phyloP scores from a whole-genome alignment of 1,284 basidiomycete genomes.

The Ganoderma boninense region DNA sequence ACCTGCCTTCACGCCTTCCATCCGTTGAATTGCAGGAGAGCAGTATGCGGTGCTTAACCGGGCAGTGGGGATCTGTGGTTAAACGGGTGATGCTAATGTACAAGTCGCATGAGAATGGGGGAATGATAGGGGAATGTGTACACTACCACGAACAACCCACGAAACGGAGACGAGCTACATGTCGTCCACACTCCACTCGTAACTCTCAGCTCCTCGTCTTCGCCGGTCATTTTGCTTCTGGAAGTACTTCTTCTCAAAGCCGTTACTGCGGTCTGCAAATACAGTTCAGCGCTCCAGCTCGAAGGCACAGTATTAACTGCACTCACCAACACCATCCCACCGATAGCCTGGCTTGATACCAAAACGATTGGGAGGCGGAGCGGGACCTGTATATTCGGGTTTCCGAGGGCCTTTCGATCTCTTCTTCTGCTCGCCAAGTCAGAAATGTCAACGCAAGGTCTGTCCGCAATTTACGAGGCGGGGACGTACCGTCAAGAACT shows the following conservation, averaged over 20 bases:
- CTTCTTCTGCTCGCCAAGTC: conserved; percentile 63
- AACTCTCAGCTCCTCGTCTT: conserved; percentile 74
- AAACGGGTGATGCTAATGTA: not conserved
- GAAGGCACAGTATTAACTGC: not conserved
- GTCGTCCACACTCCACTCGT: conserved; percentile 89
- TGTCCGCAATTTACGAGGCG: conserved; percentile 2
- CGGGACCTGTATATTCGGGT: conserved; percentile 89
- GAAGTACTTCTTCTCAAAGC: conserved; percentile 94
- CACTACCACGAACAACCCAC: not conserved
- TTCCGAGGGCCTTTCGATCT: conserved; percentile 75
- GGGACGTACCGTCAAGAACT: conserved; percentile 84
- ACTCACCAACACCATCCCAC: conserved; percentile 95
- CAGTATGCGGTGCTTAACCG: not conserved
- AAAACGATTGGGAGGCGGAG: conserved; percentile 94
- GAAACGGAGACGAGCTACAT: conserved; percentile 59
- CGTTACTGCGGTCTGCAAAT: conserved; percentile 84
- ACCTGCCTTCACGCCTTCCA: too few species aligned
- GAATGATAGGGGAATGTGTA: not conserved
- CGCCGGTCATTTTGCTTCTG: conserved; percentile 81
- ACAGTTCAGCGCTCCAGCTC: not conserved
- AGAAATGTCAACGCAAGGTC: conserved; percentile 5
- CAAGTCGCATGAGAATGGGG: not conserved
- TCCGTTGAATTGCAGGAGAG: too few species aligned
- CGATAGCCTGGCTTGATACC: conserved; percentile 94
- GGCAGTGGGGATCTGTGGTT: not conserved